phyloP scores from a whole-genome alignment of 176 grass and related monocot genomes.

The Hordeum marinum region DNA sequence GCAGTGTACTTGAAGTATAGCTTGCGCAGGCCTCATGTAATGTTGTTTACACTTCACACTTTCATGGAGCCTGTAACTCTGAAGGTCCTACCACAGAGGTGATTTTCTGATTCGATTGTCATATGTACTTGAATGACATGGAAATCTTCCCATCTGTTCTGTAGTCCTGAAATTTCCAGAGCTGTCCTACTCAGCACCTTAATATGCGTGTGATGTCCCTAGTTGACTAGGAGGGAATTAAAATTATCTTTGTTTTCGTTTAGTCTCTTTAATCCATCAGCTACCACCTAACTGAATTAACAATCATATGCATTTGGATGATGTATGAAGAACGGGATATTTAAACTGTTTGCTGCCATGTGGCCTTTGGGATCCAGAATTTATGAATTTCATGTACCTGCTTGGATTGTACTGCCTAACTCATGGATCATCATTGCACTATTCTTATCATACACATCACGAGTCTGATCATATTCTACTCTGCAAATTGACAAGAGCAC shows the following conservation, averaged over 20 bases:
- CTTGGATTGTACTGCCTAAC: constrained; percentile 19
- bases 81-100: neutral
- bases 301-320: constrained; percentile 3
- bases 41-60: neutral
- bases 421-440: constrained; percentile 21
- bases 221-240: neutral
- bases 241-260: neutral
- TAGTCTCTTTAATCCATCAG: constrained; percentile 17
- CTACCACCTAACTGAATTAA: constrained; percentile 19
- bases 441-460: constrained; percentile 19
- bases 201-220: constrained; percentile 9
- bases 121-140: neutral
- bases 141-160: neutral
- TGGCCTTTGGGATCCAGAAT: constrained; percentile 15
- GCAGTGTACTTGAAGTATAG: neutral
- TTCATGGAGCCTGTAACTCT: neutral
- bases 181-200: neutral
- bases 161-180: neutral
- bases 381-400: constrained; percentile 1
- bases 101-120: neutral
- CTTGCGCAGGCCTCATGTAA: neutral
- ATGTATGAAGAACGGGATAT: constrained; percentile 23
- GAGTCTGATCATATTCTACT: constrained; percentile 14
- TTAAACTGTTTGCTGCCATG: constrained; percentile 21
- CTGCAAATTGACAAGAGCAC: constrained; percentile 27